Base-by-base conservation (phyloP, 164 flowering plant genomes). In the Vitis labrusca region DNA sequence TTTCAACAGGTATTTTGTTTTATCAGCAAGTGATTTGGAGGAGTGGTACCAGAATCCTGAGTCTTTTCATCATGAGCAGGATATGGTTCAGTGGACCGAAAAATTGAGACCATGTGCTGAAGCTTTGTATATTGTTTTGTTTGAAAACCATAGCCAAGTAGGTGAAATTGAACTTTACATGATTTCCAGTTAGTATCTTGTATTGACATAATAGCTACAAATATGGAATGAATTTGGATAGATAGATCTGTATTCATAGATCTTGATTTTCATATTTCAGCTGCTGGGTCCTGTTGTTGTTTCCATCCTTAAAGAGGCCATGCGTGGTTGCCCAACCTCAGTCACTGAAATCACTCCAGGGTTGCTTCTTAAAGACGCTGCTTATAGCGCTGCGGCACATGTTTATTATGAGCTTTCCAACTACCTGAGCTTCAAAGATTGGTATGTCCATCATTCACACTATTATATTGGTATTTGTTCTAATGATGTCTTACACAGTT, bases 71-170 rank as follows among this genome's bases (percentile, higher is more conserved):
- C 99, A 96, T 75, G 98, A 96, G 82, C 97, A 96, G 76, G 99
- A 96, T 82, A 87, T 91, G 92, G 80, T 93, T 73, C 91, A 85
- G 76, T 93, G 97, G 98, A 86, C 97, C 6, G 98, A 93, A 71
- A 96, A 91, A 78, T 76, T 91, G 54, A 86, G 98, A 78, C 98
- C 99, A 62, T 93, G 98, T 86, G 98, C 99, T 73, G 99, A 96
- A 83, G 99, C 98, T 69, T 81, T 96, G 32, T 96, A 87, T 66
- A 96, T 96, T 77, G 93, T 91, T 60, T 77, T 96, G 77, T 96
- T 93, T 87, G 95, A 96, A 81, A 93, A 92, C 65, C 74, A 91
- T 71, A 90, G 89, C 78, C 89, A 91, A 74, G 98, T 96, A 75
- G 56, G 91, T 73, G 44, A 56, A 48, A 32, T 61, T 61, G 17